Evolutionary conservation across 2,329 filamentous ascomycete species (phyloP).

Genomic region (Colletotrichum sp.): DNA sequence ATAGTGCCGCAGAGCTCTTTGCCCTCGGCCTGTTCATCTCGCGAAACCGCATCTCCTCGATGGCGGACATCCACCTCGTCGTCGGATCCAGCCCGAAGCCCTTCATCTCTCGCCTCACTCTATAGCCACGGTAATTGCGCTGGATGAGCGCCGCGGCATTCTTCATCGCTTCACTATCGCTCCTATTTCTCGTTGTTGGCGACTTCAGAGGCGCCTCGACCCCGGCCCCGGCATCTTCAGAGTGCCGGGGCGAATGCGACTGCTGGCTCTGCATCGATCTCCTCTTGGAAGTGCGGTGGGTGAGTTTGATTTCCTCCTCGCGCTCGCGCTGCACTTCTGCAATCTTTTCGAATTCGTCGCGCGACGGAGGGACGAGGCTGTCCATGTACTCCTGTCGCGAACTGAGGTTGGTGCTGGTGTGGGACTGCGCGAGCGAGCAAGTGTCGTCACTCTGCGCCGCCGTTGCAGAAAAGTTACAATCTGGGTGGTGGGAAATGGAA

Average conservation of each 20-base stretch:
- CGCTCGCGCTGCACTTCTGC: constrained; percentile 51
- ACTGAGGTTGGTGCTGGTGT: constrained; percentile 3
- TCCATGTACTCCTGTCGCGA: constrained; percentile 53
- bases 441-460: constrained; percentile 16
- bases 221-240: neutral
- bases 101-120: constrained; percentile 71
- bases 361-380: constrained; percentile 51
- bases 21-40: constrained; percentile 51
- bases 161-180: constrained; percentile 27
- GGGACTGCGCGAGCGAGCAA: constrained; percentile 13
- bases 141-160: constrained; percentile 65
- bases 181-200: neutral
- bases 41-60: constrained; percentile 61
- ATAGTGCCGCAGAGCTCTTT: constrained; percentile 25
- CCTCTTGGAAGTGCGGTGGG: constrained; percentile 39
- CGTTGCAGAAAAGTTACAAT: constrained; percentile 1
- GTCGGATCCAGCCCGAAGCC: constrained; percentile 73
- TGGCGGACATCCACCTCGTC: constrained; percentile 73
- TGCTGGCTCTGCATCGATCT: constrained; percentile 37
- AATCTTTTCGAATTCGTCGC: constrained; percentile 53
- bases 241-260: constrained; percentile 19
- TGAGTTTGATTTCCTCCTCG: constrained; percentile 48
- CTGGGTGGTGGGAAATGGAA: neutral
- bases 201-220: neutral
- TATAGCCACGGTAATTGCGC: constrained; percentile 79